Conservation (phyloP, 768 basidiomycete species). For the Suillus discolor region DNA sequence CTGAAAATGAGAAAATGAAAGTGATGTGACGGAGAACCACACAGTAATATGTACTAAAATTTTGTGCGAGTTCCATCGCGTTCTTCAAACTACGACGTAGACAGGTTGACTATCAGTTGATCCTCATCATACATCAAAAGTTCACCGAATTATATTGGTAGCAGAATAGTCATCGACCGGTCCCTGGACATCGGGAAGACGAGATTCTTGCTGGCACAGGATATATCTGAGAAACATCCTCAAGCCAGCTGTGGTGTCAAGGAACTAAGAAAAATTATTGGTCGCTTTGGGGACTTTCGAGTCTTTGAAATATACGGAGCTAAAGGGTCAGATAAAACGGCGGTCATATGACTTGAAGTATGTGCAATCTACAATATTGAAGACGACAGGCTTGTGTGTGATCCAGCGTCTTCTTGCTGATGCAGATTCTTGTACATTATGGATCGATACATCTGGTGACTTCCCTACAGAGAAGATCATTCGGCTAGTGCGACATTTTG, state of each 20-base stretch:
- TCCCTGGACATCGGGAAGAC: constrained; percentile 40
- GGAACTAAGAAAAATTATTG: constrained; percentile 54
- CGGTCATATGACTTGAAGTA: constrained; percentile 44
- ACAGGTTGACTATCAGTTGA: no score
- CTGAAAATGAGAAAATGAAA: neutral
- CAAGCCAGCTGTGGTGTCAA: constrained; percentile 37
- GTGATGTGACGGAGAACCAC: no score
- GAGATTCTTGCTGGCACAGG: constrained; percentile 22
- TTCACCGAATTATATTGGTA: constrained; percentile 37
- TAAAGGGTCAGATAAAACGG: constrained; percentile 68
- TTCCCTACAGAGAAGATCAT: constrained; percentile 56
- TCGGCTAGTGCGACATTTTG: constrained; percentile 35
- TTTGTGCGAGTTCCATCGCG: no score
- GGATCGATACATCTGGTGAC: constrained; percentile 75
- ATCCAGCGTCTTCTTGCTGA: constrained; percentile 50
- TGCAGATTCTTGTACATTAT: constrained; percentile 46
- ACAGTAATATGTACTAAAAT: no score
- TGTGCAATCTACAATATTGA: constrained; percentile 8
- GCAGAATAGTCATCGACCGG: constrained; percentile 46
- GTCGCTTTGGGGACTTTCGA: constrained; percentile 47
- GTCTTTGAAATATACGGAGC: constrained; percentile 74
- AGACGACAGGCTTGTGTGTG: constrained; percentile 57
- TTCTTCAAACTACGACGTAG: no score
- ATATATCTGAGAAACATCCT: constrained; percentile 27
- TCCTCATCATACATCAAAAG: constrained; percentile 12